Conservation (phyloP, 257 asterid genomes). For the Solanum chiquidenum region DNA sequence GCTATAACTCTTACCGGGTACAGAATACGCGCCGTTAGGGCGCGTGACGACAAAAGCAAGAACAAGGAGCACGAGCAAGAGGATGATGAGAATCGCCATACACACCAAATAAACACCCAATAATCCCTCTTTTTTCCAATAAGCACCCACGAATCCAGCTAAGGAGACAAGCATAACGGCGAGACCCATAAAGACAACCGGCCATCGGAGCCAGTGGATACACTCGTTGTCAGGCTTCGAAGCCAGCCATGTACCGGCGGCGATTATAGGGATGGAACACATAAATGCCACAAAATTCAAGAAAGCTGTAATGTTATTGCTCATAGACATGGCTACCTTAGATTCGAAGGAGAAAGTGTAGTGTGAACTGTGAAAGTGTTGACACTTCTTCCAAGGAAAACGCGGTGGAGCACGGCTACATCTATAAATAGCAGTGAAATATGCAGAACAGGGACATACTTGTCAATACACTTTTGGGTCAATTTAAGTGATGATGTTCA, state of each 20-base stretch:
- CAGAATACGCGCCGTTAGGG: constrained; percentile 49
- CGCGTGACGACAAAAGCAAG: constrained; percentile 84
- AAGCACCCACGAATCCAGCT: constrained; percentile 78
- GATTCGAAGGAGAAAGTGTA: background rate
- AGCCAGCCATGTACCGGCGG: constrained; percentile 87
- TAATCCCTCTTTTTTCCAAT: constrained; percentile 71
- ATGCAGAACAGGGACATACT: background rate
- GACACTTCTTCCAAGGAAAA: background rate
- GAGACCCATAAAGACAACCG: constrained; percentile 61
- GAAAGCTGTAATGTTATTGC: constrained; percentile 84
- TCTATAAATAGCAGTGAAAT: background rate
- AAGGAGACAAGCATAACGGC: constrained; percentile 56
- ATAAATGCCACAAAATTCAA: constrained; percentile 76
- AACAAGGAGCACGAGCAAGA: constrained; percentile 50
- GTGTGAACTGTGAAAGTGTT: background rate
- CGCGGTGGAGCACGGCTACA: background rate
- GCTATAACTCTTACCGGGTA: constrained; percentile 40
- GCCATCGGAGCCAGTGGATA: constrained; percentile 97
- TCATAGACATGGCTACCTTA: constrained; percentile 44
- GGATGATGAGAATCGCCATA: constrained; percentile 81
- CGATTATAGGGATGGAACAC: constrained; percentile 85
- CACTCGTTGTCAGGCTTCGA: constrained; percentile 91
- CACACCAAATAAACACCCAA: constrained; percentile 65
- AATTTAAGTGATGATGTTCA: background rate
- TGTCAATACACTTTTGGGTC: background rate